Base-by-base conservation (phyloP, 2,329 filamentous ascomycete species). In the Lanzia echinophila region DNA sequence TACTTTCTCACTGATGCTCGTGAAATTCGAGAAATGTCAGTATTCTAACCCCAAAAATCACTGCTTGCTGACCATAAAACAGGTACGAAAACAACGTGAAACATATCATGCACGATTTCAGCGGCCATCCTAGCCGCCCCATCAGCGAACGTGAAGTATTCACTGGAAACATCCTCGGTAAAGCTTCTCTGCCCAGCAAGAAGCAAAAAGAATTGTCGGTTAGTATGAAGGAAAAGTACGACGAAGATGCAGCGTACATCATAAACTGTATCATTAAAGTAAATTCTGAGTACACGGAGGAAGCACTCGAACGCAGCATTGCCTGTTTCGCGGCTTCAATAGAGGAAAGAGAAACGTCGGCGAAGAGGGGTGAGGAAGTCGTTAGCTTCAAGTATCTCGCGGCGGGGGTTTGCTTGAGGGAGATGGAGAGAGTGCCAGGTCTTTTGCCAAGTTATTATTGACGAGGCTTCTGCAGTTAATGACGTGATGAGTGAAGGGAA, bases 91-190 rank as follows among this genome's bases (percentile, higher is more conserved):
- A 75, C 20, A 73, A 71, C 56, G 68, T 84, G 39, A 53, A 70
- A 20, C 69, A 74, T 34, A 70, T 76, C 45, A 76, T 81, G 71
- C 69, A 71, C 56, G 66, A 67, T 44, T 74, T 69, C 63, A 70
- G 73, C 58, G 61, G 71, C 4, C 66, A 73, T 13, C 70, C 71
- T 1, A 64, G 64, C 39, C 65, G 70, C 4, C 69, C 69, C 5
- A 69, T 80, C 12, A 73, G 68, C 11, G 78, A 81, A 62, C 67
- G 73, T 6, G 79, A 81, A 66, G 78, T 79, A 43, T 81, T 84
- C 63, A 73, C 76, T 31, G 81, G 81, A 28, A 77, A 72, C 49
- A 80, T 83, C 57, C 71, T 83, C 20, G 78, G 77, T 49, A 75
- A 74, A 55, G 71, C 71, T 10, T 73, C 71, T 13, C 62, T 64